A percentile compares a stretch with the other conserved stretches of the same genome.
These are phyloP conservation scores for Collybiopsis luxurians DNA, from an alignment of 768 basidiomycete species.

Conservation along the genomic window DNA sequence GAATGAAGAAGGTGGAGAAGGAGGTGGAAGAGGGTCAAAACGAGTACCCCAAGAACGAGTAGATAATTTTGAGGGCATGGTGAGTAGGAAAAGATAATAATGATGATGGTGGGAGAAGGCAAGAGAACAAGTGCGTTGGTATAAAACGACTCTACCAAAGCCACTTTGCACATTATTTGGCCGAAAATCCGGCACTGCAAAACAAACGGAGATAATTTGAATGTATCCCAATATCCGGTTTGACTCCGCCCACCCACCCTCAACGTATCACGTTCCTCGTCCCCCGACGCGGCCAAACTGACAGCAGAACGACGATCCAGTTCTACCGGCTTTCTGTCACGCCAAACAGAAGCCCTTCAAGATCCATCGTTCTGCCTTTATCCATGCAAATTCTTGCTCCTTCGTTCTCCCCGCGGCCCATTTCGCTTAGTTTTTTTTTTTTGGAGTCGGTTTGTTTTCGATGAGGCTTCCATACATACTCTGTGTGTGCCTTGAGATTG, in stretches of 20 bases:
- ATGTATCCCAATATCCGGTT: neutral
- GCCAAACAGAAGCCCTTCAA: constrained; percentile 35
- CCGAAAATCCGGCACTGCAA: neutral
- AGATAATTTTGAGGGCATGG: constrained; percentile 43
- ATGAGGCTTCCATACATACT: no score
- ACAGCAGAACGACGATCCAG: constrained; percentile 31
- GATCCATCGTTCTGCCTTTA: no score
- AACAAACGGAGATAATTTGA: neutral
- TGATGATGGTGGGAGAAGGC: constrained; percentile 19
- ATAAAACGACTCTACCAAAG: neutral
- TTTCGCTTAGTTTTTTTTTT: no score
- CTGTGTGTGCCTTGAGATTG: no score
- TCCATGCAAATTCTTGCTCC: no score
- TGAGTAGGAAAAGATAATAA: constrained; percentile 21
- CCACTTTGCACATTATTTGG: constrained; percentile 2
- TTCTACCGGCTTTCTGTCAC: constrained; percentile 45
- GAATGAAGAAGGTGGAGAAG: constrained; percentile 38
- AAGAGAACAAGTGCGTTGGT: constrained; percentile 1
- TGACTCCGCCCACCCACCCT: constrained; percentile 17
- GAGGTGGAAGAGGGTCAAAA: constrained; percentile 60
- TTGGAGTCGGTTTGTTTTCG: no score
- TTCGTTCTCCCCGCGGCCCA: no score
- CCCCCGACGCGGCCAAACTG: constrained; percentile 34
- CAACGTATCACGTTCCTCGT: constrained; percentile 39
- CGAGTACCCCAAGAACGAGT: constrained; percentile 68